Base-by-base conservation (phyloP, 2,329 filamentous ascomycete species). In the Neonectria punicea region DNA sequence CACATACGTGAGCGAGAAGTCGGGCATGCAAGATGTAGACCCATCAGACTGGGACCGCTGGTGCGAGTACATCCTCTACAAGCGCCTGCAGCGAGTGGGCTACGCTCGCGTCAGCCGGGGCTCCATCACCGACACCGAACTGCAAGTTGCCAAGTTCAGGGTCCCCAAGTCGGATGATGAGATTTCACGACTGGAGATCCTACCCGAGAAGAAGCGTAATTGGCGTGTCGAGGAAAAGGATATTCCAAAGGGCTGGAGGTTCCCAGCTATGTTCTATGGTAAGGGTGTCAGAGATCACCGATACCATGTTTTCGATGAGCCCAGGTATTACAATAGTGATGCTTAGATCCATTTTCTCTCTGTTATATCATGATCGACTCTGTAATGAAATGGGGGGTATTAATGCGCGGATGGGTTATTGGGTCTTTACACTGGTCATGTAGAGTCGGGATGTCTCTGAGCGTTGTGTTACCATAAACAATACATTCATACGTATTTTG, bases 31-130 rank as follows among this genome's bases (percentile, higher is more conserved):
- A 75, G 96, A 99, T 75, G 96, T 99, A 54, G 96, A 99, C 75
- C 88, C 90, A 0, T 90, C 85, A 3, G 96, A 99, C 78, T 97
- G 94, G 94, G 96, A 99, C 79, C 86, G 96, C 60, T 99, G 96
- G 96, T 99, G 96, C 83, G 95, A 99, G 83, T 99, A 99, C 80
- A 98, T 99, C 70, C 83, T 99, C 28, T 99, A 93, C 85, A 98
- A 98, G 84, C 90, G 90, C 13, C 81, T 99, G 67, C 91, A 90
- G 80, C 87, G 95, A 67, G 91, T 92, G 0, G 95, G 93, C 1
- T 99, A 99, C 78, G 96, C 96, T 4, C 86, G 96, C 58, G 91
- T 99, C 57, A 95, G 92, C 74, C 87, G 96, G 73, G 90, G 90
- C 72, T 97, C 93, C 2, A 98, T 99, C 72, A 99, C 96, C 13